phyloP scores from a whole-genome alignment of 495 filamentous ascomycete genomes.

The Penicillium waksmanii region DNA sequence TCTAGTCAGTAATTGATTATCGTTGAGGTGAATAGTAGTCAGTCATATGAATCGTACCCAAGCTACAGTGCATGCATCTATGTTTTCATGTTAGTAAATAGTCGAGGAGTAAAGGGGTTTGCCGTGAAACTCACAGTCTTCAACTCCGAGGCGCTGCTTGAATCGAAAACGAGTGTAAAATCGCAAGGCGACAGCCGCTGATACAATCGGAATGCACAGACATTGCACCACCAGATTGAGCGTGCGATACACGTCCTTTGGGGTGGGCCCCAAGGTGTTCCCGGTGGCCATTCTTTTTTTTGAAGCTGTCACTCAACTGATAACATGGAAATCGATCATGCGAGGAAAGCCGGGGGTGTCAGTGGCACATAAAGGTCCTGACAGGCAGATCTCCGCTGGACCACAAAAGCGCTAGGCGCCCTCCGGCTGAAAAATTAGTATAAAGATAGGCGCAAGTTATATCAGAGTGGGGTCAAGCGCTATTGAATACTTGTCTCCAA shows the following conservation, averaged over 20 bases:
- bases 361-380: constrained; percentile 4
- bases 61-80: constrained; percentile 38
- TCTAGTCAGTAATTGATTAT: constrained; percentile 4
- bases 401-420: neutral
- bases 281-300: constrained; percentile 25
- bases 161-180: constrained; percentile 43
- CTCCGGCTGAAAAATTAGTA: neutral
- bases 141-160: constrained; percentile 37
- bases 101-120: neutral
- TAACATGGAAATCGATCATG: neutral
- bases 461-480: constrained; percentile 1
- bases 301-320: constrained; percentile 1
- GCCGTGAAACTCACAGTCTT: constrained; percentile 43
- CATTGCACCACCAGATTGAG: constrained; percentile 48
- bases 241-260: constrained; percentile 41
- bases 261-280: constrained; percentile 14
- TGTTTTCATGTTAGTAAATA: constrained; percentile 15
- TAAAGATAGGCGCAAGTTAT: neutral
- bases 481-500: constrained; percentile 14
- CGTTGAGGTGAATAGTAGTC: neutral
- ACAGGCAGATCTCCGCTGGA: constrained; percentile 1
- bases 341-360: neutral
- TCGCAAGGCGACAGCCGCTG: constrained; percentile 41
- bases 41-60: constrained; percentile 34
- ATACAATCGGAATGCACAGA: constrained; percentile 48